Percentiles rank a stretch among this genome's conserved stretches.
phyloP scores from a whole-genome alignment of 148 eudicot species.

The Nepenthes mirabilis region DNA sequence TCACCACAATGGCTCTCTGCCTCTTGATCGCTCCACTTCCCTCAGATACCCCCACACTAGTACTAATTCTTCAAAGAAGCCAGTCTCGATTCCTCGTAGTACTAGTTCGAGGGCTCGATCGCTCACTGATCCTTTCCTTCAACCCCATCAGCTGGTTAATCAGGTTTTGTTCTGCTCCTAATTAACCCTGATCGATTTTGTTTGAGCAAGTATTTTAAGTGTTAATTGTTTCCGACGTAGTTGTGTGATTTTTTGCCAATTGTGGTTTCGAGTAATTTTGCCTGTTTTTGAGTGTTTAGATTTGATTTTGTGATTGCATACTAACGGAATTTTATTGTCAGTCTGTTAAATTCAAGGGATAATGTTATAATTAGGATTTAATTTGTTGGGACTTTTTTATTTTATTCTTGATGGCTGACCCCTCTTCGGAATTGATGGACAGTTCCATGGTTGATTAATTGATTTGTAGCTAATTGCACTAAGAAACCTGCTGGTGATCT shows the following conservation, averaged over 20 bases:
- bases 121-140: conserved; percentile 64
- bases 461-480: too few species aligned
- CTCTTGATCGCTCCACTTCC: conserved; percentile 69
- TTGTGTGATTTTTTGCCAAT: too few species aligned
- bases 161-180: conserved; percentile 33
- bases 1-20: conserved; percentile 18
- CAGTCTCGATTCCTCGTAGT: conserved; percentile 42
- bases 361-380: too few species aligned
- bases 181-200: neutral
- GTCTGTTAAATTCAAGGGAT: too few species aligned
- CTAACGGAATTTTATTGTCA: too few species aligned
- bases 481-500: too few species aligned
- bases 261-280: too few species aligned
- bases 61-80: conserved; percentile 16
- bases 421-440: too few species aligned
- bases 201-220: neutral
- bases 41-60: conserved; percentile 31
- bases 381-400: too few species aligned
- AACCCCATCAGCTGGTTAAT: conserved; percentile 62
- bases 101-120: conserved; percentile 66
- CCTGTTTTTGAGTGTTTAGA: neutral
- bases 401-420: too few species aligned
- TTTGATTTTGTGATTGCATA: neutral
- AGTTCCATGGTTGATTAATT: too few species aligned
- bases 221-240: too few species aligned